phyloP scores from a whole-genome alignment of 208 protist species.

The Trypanosoma boissoni region DNA sequence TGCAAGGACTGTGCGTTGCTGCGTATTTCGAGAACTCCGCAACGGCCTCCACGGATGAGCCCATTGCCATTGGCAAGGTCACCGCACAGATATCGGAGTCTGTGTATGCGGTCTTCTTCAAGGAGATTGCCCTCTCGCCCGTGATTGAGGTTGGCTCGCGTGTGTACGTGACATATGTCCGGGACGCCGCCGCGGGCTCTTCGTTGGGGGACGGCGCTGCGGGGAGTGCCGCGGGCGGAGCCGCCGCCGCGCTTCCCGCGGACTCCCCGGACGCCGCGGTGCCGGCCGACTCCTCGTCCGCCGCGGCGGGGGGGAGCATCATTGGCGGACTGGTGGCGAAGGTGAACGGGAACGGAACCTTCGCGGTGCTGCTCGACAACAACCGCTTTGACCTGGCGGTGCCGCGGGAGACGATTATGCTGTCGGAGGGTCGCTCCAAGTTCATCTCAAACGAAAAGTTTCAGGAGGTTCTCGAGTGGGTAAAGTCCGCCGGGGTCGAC shows the following conservation, averaged over 20 bases:
- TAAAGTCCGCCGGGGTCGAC: conserved; percentile 65
- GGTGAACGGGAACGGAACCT: conserved; percentile 79
- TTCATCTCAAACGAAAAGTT: conserved; percentile 51
- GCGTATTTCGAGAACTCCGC: conserved; percentile 41
- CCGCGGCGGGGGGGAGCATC: conserved; percentile 25
- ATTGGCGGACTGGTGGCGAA: conserved; percentile 70
- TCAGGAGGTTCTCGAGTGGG: conserved; percentile 70
- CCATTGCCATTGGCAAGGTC: conserved; percentile 76
- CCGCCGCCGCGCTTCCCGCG: no score
- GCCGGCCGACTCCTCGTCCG: not conserved
- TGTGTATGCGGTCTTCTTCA: conserved; percentile 69
- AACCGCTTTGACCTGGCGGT: conserved; percentile 78
- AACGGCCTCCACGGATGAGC: conserved; percentile 59
- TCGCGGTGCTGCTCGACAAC: conserved; percentile 79
- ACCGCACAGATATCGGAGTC: conserved; percentile 67
- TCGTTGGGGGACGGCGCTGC: not conserved
- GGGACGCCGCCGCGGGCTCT: conserved; percentile 6
- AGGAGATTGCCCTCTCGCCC: conserved; percentile 56
- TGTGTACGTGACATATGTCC: conserved; percentile 63
- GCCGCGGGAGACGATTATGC: conserved; percentile 52
- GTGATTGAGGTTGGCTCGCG: conserved; percentile 75
- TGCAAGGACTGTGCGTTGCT: conserved; percentile 52
- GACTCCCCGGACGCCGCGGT: no score
- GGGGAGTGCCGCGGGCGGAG: not conserved
- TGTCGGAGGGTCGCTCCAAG: conserved; percentile 57